A percentile compares a stretch with the other conserved stretches of the same genome.
These are phyloP conservation scores for Amaranthus palmeri DNA, from an alignment of 148 eudicot genomes.

Conservation along the genomic window DNA sequence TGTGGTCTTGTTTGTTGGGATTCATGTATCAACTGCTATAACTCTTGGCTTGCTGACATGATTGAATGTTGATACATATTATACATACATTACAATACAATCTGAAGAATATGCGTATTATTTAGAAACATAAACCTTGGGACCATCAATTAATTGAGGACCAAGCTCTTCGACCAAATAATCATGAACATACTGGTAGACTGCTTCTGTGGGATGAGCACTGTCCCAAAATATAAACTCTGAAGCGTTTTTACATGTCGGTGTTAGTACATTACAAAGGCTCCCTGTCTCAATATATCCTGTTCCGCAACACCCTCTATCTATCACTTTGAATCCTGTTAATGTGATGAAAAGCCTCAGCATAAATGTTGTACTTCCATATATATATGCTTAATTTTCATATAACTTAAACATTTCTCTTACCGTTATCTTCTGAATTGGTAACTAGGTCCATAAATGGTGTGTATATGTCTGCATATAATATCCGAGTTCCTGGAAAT, in stretches of 20 bases:
- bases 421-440: constrained; percentile 42
- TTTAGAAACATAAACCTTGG: constrained; percentile 5
- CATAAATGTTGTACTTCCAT: background rate
- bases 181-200: constrained; percentile 33
- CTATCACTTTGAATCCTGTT: constrained; percentile 43
- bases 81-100: background rate
- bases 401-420: background rate
- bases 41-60: background rate
- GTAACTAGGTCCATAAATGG: constrained; percentile 33
- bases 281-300: constrained; percentile 49
- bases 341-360: background rate
- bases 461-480: constrained; percentile 41
- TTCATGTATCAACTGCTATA: background rate
- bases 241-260: constrained; percentile 42
- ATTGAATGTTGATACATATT: background rate
- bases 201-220: constrained; percentile 47
- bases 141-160: constrained; percentile 20
- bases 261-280: constrained; percentile 34
- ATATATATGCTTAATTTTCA: background rate
- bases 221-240: constrained; percentile 49
- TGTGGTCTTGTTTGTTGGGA: background rate
- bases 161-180: constrained; percentile 24
- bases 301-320: constrained; percentile 62
- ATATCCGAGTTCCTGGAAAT: constrained; percentile 37
- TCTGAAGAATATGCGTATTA: background rate